phyloP scores from a whole-genome alignment of 2,329 filamentous ascomycete species.

The Fusarium decemcellulare region DNA sequence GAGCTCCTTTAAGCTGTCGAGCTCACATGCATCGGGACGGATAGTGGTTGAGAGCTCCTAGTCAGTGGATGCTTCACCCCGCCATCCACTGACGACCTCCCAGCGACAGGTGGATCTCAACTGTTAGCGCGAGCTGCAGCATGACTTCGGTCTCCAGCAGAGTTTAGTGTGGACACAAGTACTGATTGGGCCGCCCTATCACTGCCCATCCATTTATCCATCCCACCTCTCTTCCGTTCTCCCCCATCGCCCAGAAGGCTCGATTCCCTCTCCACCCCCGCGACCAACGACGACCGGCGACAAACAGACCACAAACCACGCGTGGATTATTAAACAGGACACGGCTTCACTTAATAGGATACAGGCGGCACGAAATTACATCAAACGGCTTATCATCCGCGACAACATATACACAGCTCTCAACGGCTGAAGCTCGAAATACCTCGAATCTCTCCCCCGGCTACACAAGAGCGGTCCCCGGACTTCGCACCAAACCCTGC shows the following conservation, averaged over 20 bases:
- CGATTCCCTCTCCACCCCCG: constrained; percentile 36
- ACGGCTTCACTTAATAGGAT: neutral
- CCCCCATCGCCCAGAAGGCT: constrained; percentile 12
- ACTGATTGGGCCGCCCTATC: neutral
- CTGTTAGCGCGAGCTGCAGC: constrained; percentile 11
- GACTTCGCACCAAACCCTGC: constrained; percentile 32
- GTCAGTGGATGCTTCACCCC: constrained; percentile 20
- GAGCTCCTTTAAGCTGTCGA: constrained; percentile 35
- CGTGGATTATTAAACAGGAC: neutral
- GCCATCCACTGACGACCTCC: neutral
- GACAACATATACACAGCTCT: neutral
- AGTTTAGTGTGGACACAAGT: fast-evolving
- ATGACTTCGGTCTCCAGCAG: neutral
- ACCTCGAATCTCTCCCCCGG: constrained; percentile 14
- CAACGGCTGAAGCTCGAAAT: neutral
- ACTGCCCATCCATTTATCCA: constrained; percentile 33
- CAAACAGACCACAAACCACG: constrained; percentile 7
- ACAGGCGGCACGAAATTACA: neutral
- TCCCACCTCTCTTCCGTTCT: constrained; percentile 6
- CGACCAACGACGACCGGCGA: constrained; percentile 36
- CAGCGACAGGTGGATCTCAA: neutral
- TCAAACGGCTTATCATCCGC: neutral
- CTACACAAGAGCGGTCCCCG: constrained; percentile 32
- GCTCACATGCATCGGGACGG: neutral
- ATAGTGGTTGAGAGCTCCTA: constrained; percentile 12